phyloP scores from a whole-genome alignment of 192 early-diverging fungal species.

The Bifiguratus adelaidae region DNA sequence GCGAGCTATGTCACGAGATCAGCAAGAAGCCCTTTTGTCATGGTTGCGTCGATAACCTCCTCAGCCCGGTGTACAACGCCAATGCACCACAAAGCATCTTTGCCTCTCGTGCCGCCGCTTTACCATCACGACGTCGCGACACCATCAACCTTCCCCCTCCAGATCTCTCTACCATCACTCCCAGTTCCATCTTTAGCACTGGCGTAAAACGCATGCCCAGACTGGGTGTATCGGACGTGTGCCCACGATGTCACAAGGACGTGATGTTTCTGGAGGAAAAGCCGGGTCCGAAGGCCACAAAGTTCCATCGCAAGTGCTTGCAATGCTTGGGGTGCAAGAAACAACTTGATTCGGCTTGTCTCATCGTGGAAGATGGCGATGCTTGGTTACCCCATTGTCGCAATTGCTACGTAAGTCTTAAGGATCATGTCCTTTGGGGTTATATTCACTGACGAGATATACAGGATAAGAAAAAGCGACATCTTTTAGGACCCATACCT shows the following conservation, averaged over 20 bases:
- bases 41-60: conserved; percentile 14
- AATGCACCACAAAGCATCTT: no score
- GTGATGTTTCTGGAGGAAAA: conserved; percentile 37
- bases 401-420: conserved; percentile 37
- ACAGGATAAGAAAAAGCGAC: no score
- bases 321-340: conserved; percentile 34
- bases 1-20: conserved; percentile 25
- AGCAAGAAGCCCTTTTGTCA: conserved; percentile 29
- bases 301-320: conserved; percentile 43
- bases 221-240: conserved; percentile 30
- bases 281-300: conserved; percentile 29
- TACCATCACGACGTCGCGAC: conserved; percentile 6
- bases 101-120: conserved; percentile 5
- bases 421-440: no score
- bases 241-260: conserved; percentile 28
- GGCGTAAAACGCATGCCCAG: conserved; percentile 27
- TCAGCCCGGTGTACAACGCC: no score
- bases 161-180: no score
- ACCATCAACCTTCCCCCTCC: no score
- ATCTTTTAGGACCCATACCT: no score
- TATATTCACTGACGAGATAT: no score
- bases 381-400: conserved; percentile 26
- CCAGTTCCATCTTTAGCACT: conserved; percentile 21
- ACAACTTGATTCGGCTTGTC: conserved; percentile 31
- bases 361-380: conserved; percentile 18